Conservation (phyloP, 2,329 filamentous ascomycete species). For the Aspergillus sp. region DNA sequence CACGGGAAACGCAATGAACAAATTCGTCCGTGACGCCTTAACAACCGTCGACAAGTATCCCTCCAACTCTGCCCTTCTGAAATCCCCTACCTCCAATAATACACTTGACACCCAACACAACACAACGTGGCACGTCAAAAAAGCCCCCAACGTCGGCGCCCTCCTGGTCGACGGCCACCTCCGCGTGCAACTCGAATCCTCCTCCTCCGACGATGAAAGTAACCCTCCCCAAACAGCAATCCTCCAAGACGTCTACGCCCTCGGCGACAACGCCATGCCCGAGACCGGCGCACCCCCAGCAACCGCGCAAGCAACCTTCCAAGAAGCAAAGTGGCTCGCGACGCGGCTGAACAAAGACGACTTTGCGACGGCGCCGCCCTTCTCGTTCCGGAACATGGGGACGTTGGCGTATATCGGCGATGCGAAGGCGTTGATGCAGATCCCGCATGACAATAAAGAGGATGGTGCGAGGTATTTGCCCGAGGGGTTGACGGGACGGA, state of each 20-base stretch:
- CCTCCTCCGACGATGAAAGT: neutral
- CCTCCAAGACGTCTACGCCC: constrained; percentile 56
- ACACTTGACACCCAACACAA: neutral
- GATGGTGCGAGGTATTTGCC: constrained; percentile 33
- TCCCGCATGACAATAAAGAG: constrained; percentile 33
- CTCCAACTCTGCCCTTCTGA: constrained; percentile 28
- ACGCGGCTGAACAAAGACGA: constrained; percentile 57
- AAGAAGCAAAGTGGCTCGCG: constrained; percentile 61
- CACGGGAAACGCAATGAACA: constrained; percentile 42
- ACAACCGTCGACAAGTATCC: constrained; percentile 39
- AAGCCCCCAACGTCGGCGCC: constrained; percentile 49
- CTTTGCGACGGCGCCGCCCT: constrained; percentile 37
- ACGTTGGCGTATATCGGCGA: constrained; percentile 63
- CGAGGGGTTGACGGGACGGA: constrained; percentile 41
- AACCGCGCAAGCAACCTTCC: constrained; percentile 61
- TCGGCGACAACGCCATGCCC: constrained; percentile 60
- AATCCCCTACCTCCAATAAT: too few species aligned
- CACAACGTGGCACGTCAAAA: constrained; percentile 52
- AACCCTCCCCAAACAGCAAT: constrained; percentile 36
- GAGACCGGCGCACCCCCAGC: constrained; percentile 57
- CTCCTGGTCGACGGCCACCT: constrained; percentile 60
- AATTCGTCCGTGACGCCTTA: constrained; percentile 32
- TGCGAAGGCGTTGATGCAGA: constrained; percentile 59
- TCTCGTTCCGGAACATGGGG: constrained; percentile 60
- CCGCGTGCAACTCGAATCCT: constrained; percentile 53